phyloP scores from a whole-genome alignment of 495 filamentous ascomycete species.

The Penicillium taxi region DNA sequence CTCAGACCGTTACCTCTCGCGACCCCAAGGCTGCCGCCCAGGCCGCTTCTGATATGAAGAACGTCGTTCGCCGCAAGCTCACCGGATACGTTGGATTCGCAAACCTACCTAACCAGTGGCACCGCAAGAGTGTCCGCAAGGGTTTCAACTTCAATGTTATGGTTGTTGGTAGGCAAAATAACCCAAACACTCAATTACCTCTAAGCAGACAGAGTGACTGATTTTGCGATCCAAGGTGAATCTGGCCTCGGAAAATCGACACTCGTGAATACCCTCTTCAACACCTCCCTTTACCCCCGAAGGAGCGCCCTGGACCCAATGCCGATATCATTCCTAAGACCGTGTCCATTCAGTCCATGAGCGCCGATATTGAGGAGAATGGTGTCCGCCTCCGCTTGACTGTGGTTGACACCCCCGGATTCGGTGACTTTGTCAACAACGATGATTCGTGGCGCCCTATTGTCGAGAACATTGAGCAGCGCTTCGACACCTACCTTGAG shows the following conservation, averaged over 20 bases:
- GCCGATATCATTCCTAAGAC: slow-evolving; percentile 99
- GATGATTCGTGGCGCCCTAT: slow-evolving; percentile 98
- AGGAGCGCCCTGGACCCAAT: slow-evolving; percentile 93
- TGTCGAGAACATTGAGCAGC: slow-evolving; percentile 98
- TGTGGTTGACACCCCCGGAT: slow-evolving; percentile 95
- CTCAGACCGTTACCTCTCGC: slow-evolving; percentile 66
- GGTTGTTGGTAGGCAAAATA: slow-evolving; percentile 76
- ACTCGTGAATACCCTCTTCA: slow-evolving; percentile 98
- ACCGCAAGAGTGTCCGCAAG: slow-evolving; percentile 99
- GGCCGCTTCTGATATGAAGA: slow-evolving; percentile 79
- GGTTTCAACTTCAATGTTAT: slow-evolving; percentile 99
- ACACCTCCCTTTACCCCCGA: slow-evolving; percentile 98
- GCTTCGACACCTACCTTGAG: slow-evolving; percentile 95
- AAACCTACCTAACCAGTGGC: slow-evolving; percentile 99
- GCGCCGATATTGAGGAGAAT: slow-evolving; percentile 97
- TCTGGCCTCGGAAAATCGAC: slow-evolving; percentile 98
- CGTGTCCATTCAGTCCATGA: slow-evolving; percentile 96
- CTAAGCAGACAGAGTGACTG: no score
- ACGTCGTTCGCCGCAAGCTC: slow-evolving; percentile 96
- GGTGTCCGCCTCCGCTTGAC: slow-evolving; percentile 94
- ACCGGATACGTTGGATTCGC: slow-evolving; percentile 98
- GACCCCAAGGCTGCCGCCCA: slow-evolving; percentile 75
- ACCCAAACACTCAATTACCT: not conserved
- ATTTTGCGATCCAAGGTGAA: slow-evolving; percentile 91
- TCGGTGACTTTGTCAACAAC: slow-evolving; percentile 99